Conservation (phyloP, 495 filamentous ascomycete species). For the Lepidopterella palustris region DNA sequence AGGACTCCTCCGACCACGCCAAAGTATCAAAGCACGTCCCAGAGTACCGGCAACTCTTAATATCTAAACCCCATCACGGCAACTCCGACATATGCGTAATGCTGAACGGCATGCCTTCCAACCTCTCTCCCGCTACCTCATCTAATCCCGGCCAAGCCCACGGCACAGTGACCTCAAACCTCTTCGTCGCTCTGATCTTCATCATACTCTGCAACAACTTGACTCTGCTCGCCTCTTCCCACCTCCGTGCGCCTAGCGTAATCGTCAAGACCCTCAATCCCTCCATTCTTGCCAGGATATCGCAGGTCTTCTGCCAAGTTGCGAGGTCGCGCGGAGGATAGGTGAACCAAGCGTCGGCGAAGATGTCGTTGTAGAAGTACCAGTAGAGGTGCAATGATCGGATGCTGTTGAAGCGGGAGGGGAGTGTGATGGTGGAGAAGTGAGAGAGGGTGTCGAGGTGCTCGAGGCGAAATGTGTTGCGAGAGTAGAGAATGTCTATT, state of each 20-base stretch:
- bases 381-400: neutral
- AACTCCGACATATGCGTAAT: neutral
- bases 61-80: too few relatives aligned
- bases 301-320: neutral
- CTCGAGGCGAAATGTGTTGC: neutral
- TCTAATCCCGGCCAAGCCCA: neutral
- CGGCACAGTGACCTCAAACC: neutral
- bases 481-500: neutral
- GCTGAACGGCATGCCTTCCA: neutral
- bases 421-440: neutral
- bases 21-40: too few relatives aligned
- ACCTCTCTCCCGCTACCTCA: neutral
- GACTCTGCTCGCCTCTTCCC: neutral
- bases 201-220: neutral
- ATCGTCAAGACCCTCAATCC: neutral
- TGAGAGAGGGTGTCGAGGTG: neutral
- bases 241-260: neutral
- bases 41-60: too few relatives aligned
- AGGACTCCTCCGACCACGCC: too few relatives aligned
- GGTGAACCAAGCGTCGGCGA: neutral
- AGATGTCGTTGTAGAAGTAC: slow-evolving; percentile 1
- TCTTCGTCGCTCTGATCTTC: neutral
- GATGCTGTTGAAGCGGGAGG: neutral
- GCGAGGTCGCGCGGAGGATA: neutral
- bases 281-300: neutral